Percentiles rank a stretch among this genome's conserved stretches.
These are phyloP conservation scores for Aureobasidium pullulans DNA, from an alignment of 2,329 filamentous ascomycete species.

Conservation along the genomic window DNA sequence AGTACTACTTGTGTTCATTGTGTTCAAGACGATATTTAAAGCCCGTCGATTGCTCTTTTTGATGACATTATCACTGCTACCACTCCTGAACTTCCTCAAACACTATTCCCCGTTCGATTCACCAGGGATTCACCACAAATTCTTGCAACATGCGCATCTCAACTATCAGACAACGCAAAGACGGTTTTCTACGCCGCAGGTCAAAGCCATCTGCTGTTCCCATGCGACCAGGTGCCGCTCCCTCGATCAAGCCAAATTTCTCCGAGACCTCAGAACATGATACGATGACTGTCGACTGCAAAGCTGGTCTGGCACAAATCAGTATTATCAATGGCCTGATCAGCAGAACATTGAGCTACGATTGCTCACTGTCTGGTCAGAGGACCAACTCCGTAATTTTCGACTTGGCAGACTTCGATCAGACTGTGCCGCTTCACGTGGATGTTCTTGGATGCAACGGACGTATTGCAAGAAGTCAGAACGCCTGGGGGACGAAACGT, in stretches of 20 bases:
- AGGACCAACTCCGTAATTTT: neutral
- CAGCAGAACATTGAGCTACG: neutral
- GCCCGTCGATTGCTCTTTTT: neutral
- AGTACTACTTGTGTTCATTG: neutral
- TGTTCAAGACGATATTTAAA: neutral
- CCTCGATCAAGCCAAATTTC: neutral
- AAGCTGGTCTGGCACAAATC: neutral
- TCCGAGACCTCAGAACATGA: neutral
- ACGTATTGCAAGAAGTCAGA: neutral
- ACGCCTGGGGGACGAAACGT: neutral
- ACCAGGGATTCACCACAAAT: neutral
- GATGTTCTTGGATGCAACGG: neutral
- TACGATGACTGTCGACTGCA: neutral
- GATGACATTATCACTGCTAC: neutral
- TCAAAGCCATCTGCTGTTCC: neutral
- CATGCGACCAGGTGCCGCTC: neutral
- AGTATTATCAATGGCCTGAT: conserved; percentile 19
- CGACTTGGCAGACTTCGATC: neutral
- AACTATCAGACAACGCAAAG: neutral
- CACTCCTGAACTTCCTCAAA: neutral
- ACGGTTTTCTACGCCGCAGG: neutral
- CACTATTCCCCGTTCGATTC: no score
- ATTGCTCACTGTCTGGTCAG: neutral
- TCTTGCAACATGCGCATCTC: neutral
- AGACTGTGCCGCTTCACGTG: neutral